phyloP scores from a whole-genome alignment of 257 asterid species.

The Forsythia viridissima region DNA sequence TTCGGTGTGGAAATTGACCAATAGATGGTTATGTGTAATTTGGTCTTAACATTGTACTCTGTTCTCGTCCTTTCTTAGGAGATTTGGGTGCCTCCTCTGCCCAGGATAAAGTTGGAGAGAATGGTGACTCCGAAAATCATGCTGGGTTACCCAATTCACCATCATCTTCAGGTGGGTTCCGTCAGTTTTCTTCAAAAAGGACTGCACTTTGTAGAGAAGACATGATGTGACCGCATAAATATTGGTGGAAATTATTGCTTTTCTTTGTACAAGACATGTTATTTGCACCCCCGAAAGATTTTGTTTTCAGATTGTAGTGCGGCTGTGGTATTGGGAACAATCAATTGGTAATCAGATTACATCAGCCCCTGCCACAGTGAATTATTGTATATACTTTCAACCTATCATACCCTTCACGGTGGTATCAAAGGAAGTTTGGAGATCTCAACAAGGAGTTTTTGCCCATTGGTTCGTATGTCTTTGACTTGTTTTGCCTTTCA shows the following conservation, averaged over 20 bases:
- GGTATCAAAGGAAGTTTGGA: conserved; percentile 64
- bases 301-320: conserved; percentile 80
- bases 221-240: conserved; percentile 88
- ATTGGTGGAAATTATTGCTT: conserved; percentile 80
- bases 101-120: conserved; percentile 76
- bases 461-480: conserved; percentile 93
- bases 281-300: conserved; percentile 62
- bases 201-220: conserved; percentile 97
- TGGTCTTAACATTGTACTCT: conserved; percentile 13
- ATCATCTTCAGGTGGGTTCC: conserved; percentile 99
- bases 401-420: conserved; percentile 58
- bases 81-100: conserved; percentile 74
- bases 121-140: conserved; percentile 56
- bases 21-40: background rate
- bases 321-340: conserved; percentile 96
- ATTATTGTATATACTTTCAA: conserved; percentile 63
- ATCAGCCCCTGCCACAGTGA: conserved; percentile 88
- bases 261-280: conserved; percentile 72
- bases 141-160: conserved; percentile 85
- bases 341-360: conserved; percentile 74
- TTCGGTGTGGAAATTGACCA: background rate
- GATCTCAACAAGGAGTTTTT: conserved; percentile 55
- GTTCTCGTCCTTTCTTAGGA: conserved; percentile 46
- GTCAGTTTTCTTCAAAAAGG: conserved; percentile 96
- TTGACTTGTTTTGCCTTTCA: conserved; percentile 68